These are phyloP conservation scores for Balamuthia mandrillaris DNA, from an alignment of 208 protist genomes.

Conservation along the genomic window DNA sequence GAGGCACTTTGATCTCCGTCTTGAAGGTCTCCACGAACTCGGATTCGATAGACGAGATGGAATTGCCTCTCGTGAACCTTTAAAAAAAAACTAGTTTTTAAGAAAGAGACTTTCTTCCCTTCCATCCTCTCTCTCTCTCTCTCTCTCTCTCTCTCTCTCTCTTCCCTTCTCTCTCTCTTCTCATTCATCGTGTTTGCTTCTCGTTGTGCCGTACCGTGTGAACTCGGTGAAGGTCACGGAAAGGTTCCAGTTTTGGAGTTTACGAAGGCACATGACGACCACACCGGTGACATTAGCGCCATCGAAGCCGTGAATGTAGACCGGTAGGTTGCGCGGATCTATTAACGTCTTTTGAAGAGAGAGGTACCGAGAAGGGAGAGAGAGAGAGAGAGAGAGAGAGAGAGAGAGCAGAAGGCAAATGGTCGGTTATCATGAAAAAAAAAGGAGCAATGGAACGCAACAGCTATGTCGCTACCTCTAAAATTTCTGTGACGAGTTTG, in stretches of 20 bases:
- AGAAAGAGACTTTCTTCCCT: too few relatives aligned
- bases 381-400: not conserved
- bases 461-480: too few relatives aligned
- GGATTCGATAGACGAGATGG: constrained; percentile 4
- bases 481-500: too few relatives aligned
- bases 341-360: not conserved
- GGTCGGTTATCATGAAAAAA: not conserved
- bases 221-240: not conserved
- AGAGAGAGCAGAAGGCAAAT: not conserved
- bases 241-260: constrained; percentile 19
- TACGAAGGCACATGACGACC: constrained; percentile 29
- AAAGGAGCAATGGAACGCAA: not conserved
- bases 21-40: constrained; percentile 8
- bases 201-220: not conserved
- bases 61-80: not conserved
- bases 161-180: too few relatives aligned
- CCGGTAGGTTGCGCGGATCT: not conserved
- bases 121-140: too few relatives aligned
- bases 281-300: not conserved
- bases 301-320: constrained; percentile 27
- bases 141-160: too few relatives aligned
- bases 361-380: not conserved
- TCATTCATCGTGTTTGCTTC: too few relatives aligned
- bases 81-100: not conserved
- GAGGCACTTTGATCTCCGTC: not conserved